Conservation (phyloP, 2,329 filamentous ascomycete genomes). For the Drechmeria coniospora region DNA sequence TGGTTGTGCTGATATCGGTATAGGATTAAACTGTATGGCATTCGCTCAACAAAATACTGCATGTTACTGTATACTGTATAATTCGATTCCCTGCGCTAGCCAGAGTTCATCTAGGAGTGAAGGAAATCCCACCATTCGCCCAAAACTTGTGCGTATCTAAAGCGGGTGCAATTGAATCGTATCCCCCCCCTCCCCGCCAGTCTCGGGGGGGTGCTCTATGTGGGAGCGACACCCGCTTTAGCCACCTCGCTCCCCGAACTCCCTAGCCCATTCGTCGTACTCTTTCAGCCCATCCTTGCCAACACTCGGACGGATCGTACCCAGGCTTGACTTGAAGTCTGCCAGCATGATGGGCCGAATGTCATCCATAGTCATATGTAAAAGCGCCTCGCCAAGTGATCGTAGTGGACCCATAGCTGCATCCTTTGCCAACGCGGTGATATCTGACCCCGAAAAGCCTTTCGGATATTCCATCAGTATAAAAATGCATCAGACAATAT, state of each 20-base stretch:
- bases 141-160: constrained; percentile 1
- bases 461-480: constrained; percentile 1
- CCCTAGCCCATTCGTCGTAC: constrained; percentile 86
- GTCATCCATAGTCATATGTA: constrained; percentile 87
- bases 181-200: too few relatives aligned
- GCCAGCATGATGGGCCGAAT: constrained; percentile 71
- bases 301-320: constrained; percentile 79
- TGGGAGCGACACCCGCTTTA: too few relatives aligned
- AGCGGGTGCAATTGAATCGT: too few relatives aligned
- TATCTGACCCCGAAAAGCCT: constrained; percentile 98
- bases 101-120: too few relatives aligned
- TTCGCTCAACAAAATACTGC: too few relatives aligned
- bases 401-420: constrained; percentile 93
- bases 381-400: constrained; percentile 73
- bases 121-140: too few relatives aligned
- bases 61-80: too few relatives aligned
- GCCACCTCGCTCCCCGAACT: constrained; percentile 85
- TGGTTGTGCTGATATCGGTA: too few relatives aligned
- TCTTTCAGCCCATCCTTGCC: constrained; percentile 69
- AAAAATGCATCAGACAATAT: too few relatives aligned
- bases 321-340: constrained; percentile 75
- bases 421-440: constrained; percentile 91
- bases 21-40: too few relatives aligned
- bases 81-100: too few relatives aligned
- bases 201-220: background rate